These are phyloP conservation scores for Magnaporthiopsis rhizophila DNA, from an alignment of 2,329 filamentous ascomycete genomes.

Conservation along the genomic window DNA sequence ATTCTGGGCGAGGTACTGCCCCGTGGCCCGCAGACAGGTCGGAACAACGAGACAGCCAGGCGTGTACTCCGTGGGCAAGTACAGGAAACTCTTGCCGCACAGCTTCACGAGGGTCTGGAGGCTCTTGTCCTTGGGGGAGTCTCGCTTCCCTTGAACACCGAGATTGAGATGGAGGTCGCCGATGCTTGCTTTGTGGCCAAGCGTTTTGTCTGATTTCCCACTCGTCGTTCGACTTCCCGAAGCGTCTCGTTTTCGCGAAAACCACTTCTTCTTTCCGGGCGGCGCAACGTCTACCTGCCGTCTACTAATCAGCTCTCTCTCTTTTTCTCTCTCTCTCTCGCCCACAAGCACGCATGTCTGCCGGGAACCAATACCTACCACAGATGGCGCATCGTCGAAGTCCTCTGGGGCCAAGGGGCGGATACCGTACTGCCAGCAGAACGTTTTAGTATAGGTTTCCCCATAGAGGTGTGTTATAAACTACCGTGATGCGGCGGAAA, in stretches of 20 bases:
- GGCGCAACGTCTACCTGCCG: not conserved
- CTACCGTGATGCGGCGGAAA: too few relatives aligned
- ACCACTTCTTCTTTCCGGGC: slow-evolving; percentile 6
- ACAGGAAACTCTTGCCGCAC: slow-evolving; percentile 54
- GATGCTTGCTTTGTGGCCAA: slow-evolving; percentile 43
- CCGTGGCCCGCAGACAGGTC: slow-evolving; percentile 58
- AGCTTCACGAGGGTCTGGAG: slow-evolving; percentile 53
- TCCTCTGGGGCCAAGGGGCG: slow-evolving; percentile 29
- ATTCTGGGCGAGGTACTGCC: slow-evolving; percentile 55
- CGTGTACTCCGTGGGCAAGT: slow-evolving; percentile 51
- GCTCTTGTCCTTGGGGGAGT: slow-evolving; percentile 39
- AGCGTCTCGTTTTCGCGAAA: not conserved
- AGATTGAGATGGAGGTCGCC: slow-evolving; percentile 41
- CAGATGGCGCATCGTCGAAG: slow-evolving; percentile 18
- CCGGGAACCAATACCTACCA: too few relatives aligned
- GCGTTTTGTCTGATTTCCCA: slow-evolving; percentile 17
- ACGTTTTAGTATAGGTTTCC: too few relatives aligned
- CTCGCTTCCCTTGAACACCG: slow-evolving; percentile 30
- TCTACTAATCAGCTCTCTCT: too few relatives aligned
- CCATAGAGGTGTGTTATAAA: too few relatives aligned
- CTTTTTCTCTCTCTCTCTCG: too few relatives aligned
- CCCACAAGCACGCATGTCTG: too few relatives aligned
- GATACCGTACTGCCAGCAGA: slow-evolving; percentile 41
- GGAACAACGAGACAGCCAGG: slow-evolving; percentile 50
- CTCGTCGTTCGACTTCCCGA: slow-evolving; percentile 13